phyloP scores from a whole-genome alignment of 371 early-diverging fungal species.

The Syncephalastrum racemosum region DNA sequence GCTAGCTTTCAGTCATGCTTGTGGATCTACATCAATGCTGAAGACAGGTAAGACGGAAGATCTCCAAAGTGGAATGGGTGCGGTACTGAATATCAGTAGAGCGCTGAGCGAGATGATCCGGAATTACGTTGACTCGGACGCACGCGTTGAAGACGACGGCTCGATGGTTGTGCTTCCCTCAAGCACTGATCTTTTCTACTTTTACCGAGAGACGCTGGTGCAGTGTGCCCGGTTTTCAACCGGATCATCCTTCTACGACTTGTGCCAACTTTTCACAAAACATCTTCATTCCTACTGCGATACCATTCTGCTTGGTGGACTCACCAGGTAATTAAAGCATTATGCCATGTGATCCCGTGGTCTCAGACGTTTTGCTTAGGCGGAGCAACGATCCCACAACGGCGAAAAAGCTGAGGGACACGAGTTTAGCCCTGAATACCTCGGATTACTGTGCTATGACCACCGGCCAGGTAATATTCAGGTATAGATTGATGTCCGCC shows the following conservation, averaged over 20 bases:
- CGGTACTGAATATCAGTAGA: slow-evolving; percentile 22
- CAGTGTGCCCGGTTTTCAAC: slow-evolving; percentile 85
- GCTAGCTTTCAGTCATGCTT: slow-evolving; percentile 85
- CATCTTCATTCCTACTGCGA: slow-evolving; percentile 75
- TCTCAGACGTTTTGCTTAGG: background rate
- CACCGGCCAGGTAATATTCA: slow-evolving; percentile 64
- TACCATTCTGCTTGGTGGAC: slow-evolving; percentile 62
- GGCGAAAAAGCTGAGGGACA: slow-evolving; percentile 61
- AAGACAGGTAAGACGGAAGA: slow-evolving; percentile 62
- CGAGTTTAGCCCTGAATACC: slow-evolving; percentile 84
- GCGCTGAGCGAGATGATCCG: slow-evolving; percentile 62
- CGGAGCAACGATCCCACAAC: slow-evolving; percentile 28
- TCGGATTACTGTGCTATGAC: slow-evolving; percentile 93
- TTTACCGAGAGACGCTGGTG: slow-evolving; percentile 83
- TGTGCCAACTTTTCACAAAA: slow-evolving; percentile 75
- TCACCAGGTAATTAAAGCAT: slow-evolving; percentile 52
- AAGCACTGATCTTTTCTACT: slow-evolving; percentile 87
- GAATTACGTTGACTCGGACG: slow-evolving; percentile 42
- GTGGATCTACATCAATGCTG: slow-evolving; percentile 77
- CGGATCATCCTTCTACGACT: slow-evolving; percentile 78
- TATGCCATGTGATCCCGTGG: background rate
- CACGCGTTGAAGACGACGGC: slow-evolving; percentile 56
- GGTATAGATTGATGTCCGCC: no score
- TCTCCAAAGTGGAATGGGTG: background rate
- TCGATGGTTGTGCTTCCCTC: slow-evolving; percentile 75